Evolutionary conservation across 306 rosid species (phyloP), one percentile per base, ranked within the genome.

Genomic region (Crataegus laevigata): DNA sequence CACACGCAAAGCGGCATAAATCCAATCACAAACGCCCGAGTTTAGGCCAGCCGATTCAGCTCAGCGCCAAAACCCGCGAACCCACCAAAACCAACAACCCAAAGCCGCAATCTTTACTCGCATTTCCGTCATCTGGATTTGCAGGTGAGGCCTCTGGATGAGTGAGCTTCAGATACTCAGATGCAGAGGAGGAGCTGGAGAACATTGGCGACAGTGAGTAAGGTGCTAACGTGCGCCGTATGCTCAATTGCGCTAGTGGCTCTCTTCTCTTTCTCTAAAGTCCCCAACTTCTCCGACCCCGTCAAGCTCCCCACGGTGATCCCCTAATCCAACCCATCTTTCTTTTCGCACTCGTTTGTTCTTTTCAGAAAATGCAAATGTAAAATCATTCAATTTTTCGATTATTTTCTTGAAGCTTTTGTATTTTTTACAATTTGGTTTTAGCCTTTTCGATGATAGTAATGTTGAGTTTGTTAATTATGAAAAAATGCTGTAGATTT

Each of bases 101-200:
- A 21, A 38, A 72, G 25, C 8, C 77, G 24, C 67, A 58, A 11
- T 72, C 55, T 72, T 40, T 17, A 24, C 29, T 3, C 34, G 14
- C 58, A 68, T 67, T 79, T 78, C 25, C 71, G 32, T n/a, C 42
- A 10, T 25, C 17, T 8, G 29, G 11, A 60, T 26, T 42, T 60
- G 3, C 22, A 24, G 47, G 22, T 9, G 68, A 28, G 62, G 77
- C 59, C 29, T 73, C 50, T 63, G 43, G 21, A 63, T 65, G 50
- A 62, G 34, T 78, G 73, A 54, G 73, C 30, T 60, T 30, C 28
- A 63, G 71, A 54, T 32, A 61, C 81, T 36, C 76, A 72, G 71
- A 91, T 90, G 98, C 89, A 82, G 93, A 91, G 64, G 85, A 90
- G 89, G 15, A 82, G 70, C 22, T 73, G 82, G 82, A 79, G 79